Base-by-base conservation (phyloP, 768 basidiomycete genomes). In the Phylloporus sp. region DNA sequence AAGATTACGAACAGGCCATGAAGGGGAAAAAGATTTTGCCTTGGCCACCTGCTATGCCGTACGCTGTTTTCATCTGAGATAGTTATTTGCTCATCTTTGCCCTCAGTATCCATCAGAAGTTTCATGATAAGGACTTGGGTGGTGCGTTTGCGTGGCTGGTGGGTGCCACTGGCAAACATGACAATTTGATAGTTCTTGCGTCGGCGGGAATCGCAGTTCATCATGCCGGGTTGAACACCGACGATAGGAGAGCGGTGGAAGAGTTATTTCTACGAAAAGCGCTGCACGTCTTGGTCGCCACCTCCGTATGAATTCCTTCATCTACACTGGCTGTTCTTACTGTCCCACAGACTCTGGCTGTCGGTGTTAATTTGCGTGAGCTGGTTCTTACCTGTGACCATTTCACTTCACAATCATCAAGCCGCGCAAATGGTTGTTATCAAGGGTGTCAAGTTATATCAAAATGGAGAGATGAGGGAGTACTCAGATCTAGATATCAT, bases 371-470 rank as follows among this genome's bases (percentile, higher is more conserved):
- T 61, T 74, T 98, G 44, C 96, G 90, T 90, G 59, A 53, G 82
- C 70, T 42, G 17, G 6, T 38, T 28, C 9, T 44, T 13, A 6
- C 21, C 22, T 18, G 6, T 17, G 22, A 31, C 38, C 9, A 20
- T 28, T 38, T 36, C 23, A 24, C 23, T 46, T 49, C 38, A 46
- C 10, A 23, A 29, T 14, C 28, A 11, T 50, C 3, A 51, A 92
- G 90, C 95, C 38, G 93, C 94, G 1, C 90, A 95, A 58, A 87
- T 87, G 53, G 95, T 95, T 39, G 79, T 97, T 50, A 86, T 99
- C 57, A 91, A 90, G 57, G 95, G 94, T 4, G 93, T 95, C 20
- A 82, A 82, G 56, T 72, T 79, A 4, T 99, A 82, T 62, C 79
- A 83, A 52, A 85, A 84, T 41, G 79, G 76, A 36, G 71, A 70